These are phyloP conservation scores for Setomelanomma holmii DNA, from an alignment of 2,329 filamentous ascomycete species.

Conservation along the genomic window DNA sequence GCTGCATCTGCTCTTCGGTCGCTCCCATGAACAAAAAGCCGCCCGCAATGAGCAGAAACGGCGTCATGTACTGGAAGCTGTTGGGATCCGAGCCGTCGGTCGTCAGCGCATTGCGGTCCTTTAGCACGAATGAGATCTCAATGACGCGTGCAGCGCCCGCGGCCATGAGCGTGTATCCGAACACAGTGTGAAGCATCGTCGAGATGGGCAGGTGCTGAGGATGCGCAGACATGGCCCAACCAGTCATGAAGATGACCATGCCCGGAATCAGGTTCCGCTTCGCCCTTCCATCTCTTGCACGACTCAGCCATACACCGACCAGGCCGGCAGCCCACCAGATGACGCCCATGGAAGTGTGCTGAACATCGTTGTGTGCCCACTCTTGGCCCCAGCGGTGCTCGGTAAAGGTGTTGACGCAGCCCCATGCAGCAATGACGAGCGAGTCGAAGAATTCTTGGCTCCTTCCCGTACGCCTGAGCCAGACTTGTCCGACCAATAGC, in stretches of 20 bases:
- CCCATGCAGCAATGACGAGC: constrained; percentile 89
- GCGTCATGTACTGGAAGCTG: constrained; percentile 74
- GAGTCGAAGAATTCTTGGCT: constrained; percentile 98
- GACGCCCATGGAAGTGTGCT: constrained; percentile 99
- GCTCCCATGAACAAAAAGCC: constrained; percentile 98
- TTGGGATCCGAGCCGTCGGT: constrained; percentile 74
- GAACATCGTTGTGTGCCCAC: constrained; percentile 93
- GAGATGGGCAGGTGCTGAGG: constrained; percentile 84
- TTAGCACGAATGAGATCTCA: constrained; percentile 87
- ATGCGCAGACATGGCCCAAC: constrained; percentile 94
- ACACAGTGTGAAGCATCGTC: constrained; percentile 85
- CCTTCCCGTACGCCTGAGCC: constrained; percentile 80
- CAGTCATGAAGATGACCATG: constrained; percentile 89
- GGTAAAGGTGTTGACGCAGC: constrained; percentile 96
- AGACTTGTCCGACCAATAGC: constrained; percentile 85
- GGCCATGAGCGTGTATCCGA: constrained; percentile 95
- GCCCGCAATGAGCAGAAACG: constrained; percentile 83
- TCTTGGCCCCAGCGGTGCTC: constrained; percentile 90
- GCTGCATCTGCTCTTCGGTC: constrained; percentile 91
- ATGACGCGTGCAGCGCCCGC: constrained; percentile 84
- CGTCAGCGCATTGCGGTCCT: constrained; percentile 70
- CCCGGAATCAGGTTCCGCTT: constrained; percentile 93
- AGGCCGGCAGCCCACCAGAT: constrained; percentile 97
- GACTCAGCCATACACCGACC: constrained; percentile 89
- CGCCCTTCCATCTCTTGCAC: constrained; percentile 80